Evolutionary conservation across 2,329 filamentous ascomycete species (phyloP), one percentile per base, ranked within the genome.

Genomic region (Botrytis squamosa): DNA sequence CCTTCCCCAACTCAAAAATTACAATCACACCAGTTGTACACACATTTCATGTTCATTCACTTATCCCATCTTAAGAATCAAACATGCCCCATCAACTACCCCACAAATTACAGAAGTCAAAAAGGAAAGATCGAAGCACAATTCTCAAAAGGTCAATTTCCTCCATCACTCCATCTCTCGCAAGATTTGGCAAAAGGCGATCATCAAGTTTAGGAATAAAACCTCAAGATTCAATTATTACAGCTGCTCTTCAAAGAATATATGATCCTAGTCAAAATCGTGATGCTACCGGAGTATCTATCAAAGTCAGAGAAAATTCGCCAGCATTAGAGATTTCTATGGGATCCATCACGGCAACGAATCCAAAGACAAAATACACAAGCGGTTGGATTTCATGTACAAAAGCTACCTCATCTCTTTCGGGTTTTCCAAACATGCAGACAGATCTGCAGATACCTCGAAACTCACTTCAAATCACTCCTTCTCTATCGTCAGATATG

Each of bases 361-460:
- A 49, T 0, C 14, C 14, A 38, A 2, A 38, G 49, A 38, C 7
- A n/a, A 8, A 18, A 4, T 0, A 18, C 3, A 33, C n/a, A 12
- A 25, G 10, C 18, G 3, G 18, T 9, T 22, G 22, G 36, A 20
- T 5, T 38, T 33, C 33, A n/a, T 7, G 7, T n/a, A 36, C 42
- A 10, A 9, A 25, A 14, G 4, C 3, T 33, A 25, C 6, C 7
- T 33, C 44, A n/a, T 38, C 42, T 4, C 4, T 25, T 2, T 36
- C 20, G 1, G 2, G 20, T 16, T 4, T 12, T 25, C 3, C 20
- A 22, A 4, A 49, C 1, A 12, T 9, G 6, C 10, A 66, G 33
- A 20, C 29, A 49, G 22, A 14, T 9, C 36, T 36, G 29, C 20
- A 49, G 0, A n/a, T 25, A 12, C 36, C 14, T n/a, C 42, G 20